Evolutionary conservation across 2,329 filamentous ascomycete genomes (phyloP), one percentile per base, ranked within the genome.

Genomic region (Alternaria ethzedia): DNA sequence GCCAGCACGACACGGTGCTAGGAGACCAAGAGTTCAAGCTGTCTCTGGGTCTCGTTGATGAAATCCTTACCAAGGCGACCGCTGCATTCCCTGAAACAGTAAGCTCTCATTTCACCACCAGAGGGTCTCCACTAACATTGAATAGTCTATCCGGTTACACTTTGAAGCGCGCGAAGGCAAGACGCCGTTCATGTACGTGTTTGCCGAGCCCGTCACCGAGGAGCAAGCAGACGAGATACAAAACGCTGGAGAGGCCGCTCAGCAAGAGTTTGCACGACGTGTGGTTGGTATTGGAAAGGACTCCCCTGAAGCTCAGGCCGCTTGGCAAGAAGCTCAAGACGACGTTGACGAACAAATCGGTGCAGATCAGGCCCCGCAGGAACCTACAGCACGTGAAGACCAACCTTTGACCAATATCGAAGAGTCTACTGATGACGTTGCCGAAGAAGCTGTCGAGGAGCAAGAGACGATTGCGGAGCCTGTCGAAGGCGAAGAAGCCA

Each of bases 21-120:
- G 96, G 96, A 21, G 90, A 97, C 74, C 83, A 86, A 50, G 96
- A 99, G 77, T 98, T 98, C 82, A 91, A 90, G 75, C 79, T 92
- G 28, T 97, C 94, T 80, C 74, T 99, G 49, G 82, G 86, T 15
- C 81, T 99, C 21, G 83, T 97, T 71, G 96, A 97, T 74, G 87
- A 94, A 66, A 82, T 96, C 15, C 80, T 99, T 41, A 84, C 97
- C 77, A 88, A 86, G 65, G 94, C 92, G 5, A 93, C 91, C 0
- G 81, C 86, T 45, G 89, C 86, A 67, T 98, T 90, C 73, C 96
- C 96, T 0, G 84, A 90, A 46, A 85, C 87, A 56, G 83, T 84
- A 76, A 73, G 76, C 28, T 2, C 8, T 13, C 30, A 10, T 11
- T 6, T 10, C n/a, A 15, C 7, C 47, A 23, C 3, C 15, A 45